Evolutionary conservation across 2,329 filamentous ascomycete genomes (phyloP).

Genomic region (Ascochyta rabiei): DNA sequence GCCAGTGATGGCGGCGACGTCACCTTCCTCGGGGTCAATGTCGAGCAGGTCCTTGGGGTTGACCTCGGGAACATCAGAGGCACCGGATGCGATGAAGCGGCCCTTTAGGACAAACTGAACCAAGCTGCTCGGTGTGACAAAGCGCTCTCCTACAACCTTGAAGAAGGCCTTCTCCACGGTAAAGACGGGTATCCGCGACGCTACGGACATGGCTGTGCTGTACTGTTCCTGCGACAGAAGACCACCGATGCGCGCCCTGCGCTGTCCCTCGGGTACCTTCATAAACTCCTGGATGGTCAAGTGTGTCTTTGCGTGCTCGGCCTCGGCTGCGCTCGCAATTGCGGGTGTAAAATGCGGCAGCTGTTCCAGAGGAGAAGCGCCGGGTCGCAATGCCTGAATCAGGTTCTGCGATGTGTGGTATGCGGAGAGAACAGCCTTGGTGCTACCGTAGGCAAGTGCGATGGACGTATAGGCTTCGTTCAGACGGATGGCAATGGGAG

Average conservation of each 20-base stretch:
- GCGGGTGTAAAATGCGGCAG: conserved; percentile 81
- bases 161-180: conserved; percentile 93
- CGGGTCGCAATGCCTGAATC: conserved; percentile 86
- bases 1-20: conserved; percentile 82
- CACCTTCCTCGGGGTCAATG: conserved; percentile 89
- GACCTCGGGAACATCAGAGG: conserved; percentile 73
- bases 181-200: conserved; percentile 81
- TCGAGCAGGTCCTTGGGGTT: conserved; percentile 85
- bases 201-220: conserved; percentile 73
- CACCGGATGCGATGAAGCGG: conserved; percentile 88
- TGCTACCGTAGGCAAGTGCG: conserved; percentile 83
- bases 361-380: conserved; percentile 86
- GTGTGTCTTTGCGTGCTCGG: conserved; percentile 67
- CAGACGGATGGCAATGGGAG: conserved; percentile 81
- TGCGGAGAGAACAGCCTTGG: conserved; percentile 78
- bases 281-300: conserved; percentile 87
- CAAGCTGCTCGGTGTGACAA: conserved; percentile 88
- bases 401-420: conserved; percentile 84
- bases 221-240: conserved; percentile 81
- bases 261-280: conserved; percentile 75
- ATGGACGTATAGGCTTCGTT: conserved; percentile 89
- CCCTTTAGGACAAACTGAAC: conserved; percentile 96
- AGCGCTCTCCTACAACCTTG: conserved; percentile 94
- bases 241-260: conserved; percentile 71
- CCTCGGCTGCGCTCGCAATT: conserved; percentile 69